Evolutionary conservation across 129 eudicot genomes (phyloP).

Genomic region (Solidago caesia): DNA sequence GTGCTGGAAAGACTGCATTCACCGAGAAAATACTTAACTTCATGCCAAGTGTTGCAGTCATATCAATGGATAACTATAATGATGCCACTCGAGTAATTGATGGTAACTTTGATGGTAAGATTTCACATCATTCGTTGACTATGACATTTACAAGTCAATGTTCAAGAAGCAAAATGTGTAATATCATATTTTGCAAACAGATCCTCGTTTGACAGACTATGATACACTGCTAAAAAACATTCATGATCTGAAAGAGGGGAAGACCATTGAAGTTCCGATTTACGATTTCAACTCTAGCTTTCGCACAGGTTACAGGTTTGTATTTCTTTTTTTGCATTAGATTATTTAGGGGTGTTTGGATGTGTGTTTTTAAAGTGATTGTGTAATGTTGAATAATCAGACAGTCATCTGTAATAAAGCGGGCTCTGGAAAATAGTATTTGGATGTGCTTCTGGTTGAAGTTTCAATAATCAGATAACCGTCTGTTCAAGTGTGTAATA

Average conservation of each 20-base stretch:
- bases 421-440: no score
- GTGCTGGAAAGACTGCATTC: slow-evolving; percentile 91
- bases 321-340: not conserved
- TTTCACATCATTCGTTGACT: not conserved
- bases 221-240: slow-evolving; percentile 87
- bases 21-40: slow-evolving; percentile 77
- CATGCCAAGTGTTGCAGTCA: slow-evolving; percentile 91
- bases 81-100: slow-evolving; percentile 79
- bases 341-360: not conserved
- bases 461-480: not conserved
- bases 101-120: slow-evolving; percentile 87
- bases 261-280: slow-evolving; percentile 66
- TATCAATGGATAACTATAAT: slow-evolving; percentile 94
- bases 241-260: slow-evolving; percentile 80
- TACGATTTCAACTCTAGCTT: slow-evolving; percentile 92
- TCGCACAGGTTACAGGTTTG: slow-evolving; percentile 87
- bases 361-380: not conserved
- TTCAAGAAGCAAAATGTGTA: not conserved
- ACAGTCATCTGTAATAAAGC: no score
- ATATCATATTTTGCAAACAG: slow-evolving; percentile 39
- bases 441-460: no score
- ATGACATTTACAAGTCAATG: not conserved
- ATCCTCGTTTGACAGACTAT: slow-evolving; percentile 96
- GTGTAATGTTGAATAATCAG: not conserved
- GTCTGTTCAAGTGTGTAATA: not conserved